Evolutionary conservation across 2,329 filamentous ascomycete genomes (phyloP).

Genomic region (Zelopaecilomyces penicillatus): DNA sequence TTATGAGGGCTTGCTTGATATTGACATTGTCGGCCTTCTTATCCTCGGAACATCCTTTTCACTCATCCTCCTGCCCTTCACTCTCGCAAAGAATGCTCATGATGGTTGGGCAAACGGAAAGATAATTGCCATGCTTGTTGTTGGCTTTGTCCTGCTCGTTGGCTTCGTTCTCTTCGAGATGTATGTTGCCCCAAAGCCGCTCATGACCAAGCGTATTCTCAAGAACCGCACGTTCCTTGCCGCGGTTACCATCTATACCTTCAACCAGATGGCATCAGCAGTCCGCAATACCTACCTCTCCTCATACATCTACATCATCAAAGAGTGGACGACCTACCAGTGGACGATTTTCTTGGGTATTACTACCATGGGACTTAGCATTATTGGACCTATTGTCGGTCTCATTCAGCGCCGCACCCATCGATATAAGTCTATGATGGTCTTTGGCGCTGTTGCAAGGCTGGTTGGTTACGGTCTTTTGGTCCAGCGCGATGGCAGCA

Average conservation of each 20-base stretch:
- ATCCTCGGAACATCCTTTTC: conserved; percentile 43
- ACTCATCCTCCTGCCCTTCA: conserved; percentile 60
- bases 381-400: too few relatives aligned
- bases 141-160: conserved; percentile 51
- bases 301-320: conserved; percentile 48
- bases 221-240: conserved; percentile 43
- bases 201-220: conserved; percentile 46
- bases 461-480: conserved; percentile 45
- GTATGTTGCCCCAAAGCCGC: conserved; percentile 46
- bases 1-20: conserved; percentile 21
- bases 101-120: conserved; percentile 42
- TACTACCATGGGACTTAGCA: conserved; percentile 20
- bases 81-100: conserved; percentile 39
- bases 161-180: conserved; percentile 50
- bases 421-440: conserved; percentile 21
- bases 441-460: conserved; percentile 37
- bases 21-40: conserved; percentile 27
- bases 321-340: conserved; percentile 35
- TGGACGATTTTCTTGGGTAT: conserved; percentile 41
- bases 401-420: too few relatives aligned
- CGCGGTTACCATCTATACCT: conserved; percentile 36
- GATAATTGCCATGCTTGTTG: conserved; percentile 52
- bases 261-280: conserved; percentile 29
- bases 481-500: conserved; percentile 43
- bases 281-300: conserved; percentile 43